Conservation (phyloP, 371 early-diverging fungal species). For the Apophysomyces trapeziformis region DNA sequence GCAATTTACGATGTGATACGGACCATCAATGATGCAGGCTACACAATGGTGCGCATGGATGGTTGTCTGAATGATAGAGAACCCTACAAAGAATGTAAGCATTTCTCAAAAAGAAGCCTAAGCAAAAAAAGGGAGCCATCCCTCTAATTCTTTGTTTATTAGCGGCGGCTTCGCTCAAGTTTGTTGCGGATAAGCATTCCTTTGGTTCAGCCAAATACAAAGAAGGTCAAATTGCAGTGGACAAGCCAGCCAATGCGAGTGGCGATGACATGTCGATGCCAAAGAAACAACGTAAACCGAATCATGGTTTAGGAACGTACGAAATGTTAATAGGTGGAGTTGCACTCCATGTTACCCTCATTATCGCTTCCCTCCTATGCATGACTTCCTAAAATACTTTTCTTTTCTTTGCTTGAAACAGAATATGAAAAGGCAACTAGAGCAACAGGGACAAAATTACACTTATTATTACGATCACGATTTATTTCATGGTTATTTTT, state of each 20-base stretch:
- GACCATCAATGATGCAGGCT: conserved; percentile 49
- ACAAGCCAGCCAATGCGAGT: conserved; percentile 22
- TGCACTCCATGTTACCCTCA: neutral
- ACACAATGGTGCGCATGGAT: conserved; percentile 61
- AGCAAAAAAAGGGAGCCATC: too few species aligned
- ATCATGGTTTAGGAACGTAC: neutral
- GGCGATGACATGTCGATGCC: neutral
- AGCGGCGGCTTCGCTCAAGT: conserved; percentile 36
- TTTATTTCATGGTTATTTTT: conserved; percentile 7
- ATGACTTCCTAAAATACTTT: too few species aligned
- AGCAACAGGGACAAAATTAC: neutral
- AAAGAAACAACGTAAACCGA: neutral
- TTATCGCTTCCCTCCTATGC: neutral
- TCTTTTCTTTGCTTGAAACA: too few species aligned
- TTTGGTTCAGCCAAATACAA: conserved; percentile 53
- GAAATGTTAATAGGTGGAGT: neutral
- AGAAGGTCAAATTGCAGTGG: conserved; percentile 44
- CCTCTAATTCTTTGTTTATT: too few species aligned
- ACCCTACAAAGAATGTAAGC: conserved; percentile 52
- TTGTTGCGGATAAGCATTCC: conserved; percentile 49
- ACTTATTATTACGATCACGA: neutral
- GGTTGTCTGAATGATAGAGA: conserved; percentile 58
- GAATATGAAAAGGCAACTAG: neutral
- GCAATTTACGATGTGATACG: conserved; percentile 50
- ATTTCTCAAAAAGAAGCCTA: too few species aligned